Evolutionary conservation across 208 protist genomes (phyloP), one percentile per base, ranked within the genome.

Genomic region (Angomonas desouzai): DNA sequence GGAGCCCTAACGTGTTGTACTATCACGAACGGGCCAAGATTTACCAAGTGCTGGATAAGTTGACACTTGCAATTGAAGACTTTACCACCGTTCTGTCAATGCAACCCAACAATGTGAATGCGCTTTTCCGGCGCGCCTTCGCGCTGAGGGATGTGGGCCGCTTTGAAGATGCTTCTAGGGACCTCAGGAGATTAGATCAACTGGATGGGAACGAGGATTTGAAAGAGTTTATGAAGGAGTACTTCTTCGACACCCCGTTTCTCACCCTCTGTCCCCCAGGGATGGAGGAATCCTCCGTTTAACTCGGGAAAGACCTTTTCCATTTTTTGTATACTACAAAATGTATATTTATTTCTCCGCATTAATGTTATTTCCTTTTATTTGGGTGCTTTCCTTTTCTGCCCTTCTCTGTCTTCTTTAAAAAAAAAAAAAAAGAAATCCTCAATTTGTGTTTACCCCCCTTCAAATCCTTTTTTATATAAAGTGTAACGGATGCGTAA

Each of bases 1-100:
- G 58, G 6, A 10, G 34, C 27, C 59, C 38, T 13, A 61, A 40
- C 1, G 9, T 61, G 3, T 48, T 55, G 3, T 93, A 81, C 43
- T 68, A 79, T 62, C 87, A 97, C 63, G 91, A 96, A 60, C 83
- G 92, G 0, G 94, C 91, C 1, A 97, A 96, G 68, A 66, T 79
- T 1, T 76, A 76, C 28, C 91, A 97, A 75, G 60, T 75, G 43
- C 62, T 90, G 1, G 79, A 77, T 6, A 49, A 85, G 53, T 56
- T 73, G n/a, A 70, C 36, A 3, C 78, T 79, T 18, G 79, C 87
- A 18, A 51, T 97, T 0, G 63, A 38, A 1, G 94, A 97, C 71
- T 94, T 93, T 55, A 83, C 78, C 51, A 23, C 78, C 7, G 87
- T 97, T 10, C 77, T 97, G 30, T 13, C 32, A 20, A 11, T 53